These are phyloP conservation scores for Starmerella stellata DNA, from an alignment of 805 yeast genomes.

Conservation along the genomic window DNA sequence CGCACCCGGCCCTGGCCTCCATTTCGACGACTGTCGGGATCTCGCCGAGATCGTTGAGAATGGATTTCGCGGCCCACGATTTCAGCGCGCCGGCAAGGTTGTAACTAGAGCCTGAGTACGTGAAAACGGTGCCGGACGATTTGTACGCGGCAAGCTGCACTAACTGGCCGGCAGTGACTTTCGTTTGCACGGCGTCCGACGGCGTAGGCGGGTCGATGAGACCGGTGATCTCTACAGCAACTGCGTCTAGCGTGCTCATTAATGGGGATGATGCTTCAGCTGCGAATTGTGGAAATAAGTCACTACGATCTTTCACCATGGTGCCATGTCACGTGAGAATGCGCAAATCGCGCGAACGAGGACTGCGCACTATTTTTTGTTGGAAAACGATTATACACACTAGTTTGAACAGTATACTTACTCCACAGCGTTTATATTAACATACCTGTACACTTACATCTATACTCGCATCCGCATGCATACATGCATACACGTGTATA, in stretches of 20 bases:
- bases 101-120: conserved; percentile 50
- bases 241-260: no score
- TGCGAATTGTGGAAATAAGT: no score
- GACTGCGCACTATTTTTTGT: no score
- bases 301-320: no score
- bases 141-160: conserved; percentile 23
- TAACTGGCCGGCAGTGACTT: conserved; percentile 11
- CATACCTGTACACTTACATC: no score
- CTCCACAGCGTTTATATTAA: no score
- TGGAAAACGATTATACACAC: no score
- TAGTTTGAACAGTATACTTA: no score
- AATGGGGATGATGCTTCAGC: no score
- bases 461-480: no score
- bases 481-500: no score
- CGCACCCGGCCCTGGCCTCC: conserved; percentile 73
- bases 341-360: no score
- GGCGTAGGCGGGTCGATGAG: conserved; percentile 6
- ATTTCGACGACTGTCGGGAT: conserved; percentile 40
- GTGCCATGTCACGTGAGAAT: neutral
- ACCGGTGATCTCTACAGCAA: conserved; percentile 6
- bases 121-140: conserved; percentile 25
- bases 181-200: conserved; percentile 3
- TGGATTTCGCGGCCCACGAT: conserved; percentile 38
- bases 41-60: conserved; percentile 32
- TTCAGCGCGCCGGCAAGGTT: conserved; percentile 41